Evolutionary conservation across 1,284 basidiomycete species (phyloP).

Genomic region (Moesziomyces aphidis): DNA sequence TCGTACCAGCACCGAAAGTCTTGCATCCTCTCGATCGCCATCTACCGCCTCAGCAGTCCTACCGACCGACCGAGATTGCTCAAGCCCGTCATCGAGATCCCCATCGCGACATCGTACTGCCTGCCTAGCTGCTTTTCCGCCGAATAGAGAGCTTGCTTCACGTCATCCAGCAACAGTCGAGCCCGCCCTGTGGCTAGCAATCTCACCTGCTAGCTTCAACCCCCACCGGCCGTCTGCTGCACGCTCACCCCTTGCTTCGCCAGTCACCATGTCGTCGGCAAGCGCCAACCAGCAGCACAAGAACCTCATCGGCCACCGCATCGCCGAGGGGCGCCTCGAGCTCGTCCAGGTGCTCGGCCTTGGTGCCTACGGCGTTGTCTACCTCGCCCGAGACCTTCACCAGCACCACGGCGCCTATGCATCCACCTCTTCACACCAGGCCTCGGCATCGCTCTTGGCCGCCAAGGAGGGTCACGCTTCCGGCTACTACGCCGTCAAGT

Average conservation of each 20-base stretch:
- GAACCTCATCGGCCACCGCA: conserved; percentile 69
- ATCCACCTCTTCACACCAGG: conserved; percentile 42
- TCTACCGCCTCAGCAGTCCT: background rate
- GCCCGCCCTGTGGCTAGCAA: background rate
- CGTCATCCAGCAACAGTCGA: no score
- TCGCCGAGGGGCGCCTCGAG: conserved; percentile 74
- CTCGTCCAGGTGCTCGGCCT: conserved; percentile 90
- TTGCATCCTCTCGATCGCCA: background rate
- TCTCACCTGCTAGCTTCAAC: conserved; percentile 1
- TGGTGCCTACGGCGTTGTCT: conserved; percentile 96
- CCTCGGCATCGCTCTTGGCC: conserved; percentile 44
- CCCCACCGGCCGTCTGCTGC: background rate
- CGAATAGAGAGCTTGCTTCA: no score
- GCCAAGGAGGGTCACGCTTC: conserved; percentile 52
- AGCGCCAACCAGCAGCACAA: conserved; percentile 52
- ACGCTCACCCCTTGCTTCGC: conserved; percentile 3
- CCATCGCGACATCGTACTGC: no score
- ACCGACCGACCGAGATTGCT: background rate
- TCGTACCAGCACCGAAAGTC: background rate
- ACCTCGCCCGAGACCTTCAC: conserved; percentile 71
- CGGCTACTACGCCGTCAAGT: conserved; percentile 84
- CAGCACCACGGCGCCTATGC: conserved; percentile 53
- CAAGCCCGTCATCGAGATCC: background rate
- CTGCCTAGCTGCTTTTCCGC: no score
- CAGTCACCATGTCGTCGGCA: conserved; percentile 34